Evolutionary conservation across 768 basidiomycete species (phyloP).

Genomic region (Podaxis mareebaensis): DNA sequence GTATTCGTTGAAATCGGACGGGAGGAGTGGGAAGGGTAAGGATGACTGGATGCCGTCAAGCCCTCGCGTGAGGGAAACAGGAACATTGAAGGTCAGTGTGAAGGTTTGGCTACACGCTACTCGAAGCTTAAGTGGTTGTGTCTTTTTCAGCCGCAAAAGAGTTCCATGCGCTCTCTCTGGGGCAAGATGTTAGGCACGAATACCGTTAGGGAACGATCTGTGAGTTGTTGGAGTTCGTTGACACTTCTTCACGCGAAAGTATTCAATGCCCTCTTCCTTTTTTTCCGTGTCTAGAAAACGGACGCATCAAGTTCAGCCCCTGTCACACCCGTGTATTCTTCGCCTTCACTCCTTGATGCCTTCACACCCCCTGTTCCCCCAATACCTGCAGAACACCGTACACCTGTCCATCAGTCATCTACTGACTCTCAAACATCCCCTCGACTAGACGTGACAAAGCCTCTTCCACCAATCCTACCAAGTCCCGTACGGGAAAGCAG

Average conservation of each 20-base stretch:
- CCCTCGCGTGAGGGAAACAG: slow-evolving; percentile 21
- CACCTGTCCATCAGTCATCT: slow-evolving; percentile 44
- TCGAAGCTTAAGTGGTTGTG: background rate
- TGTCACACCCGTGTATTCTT: slow-evolving; percentile 33
- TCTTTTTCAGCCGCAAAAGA: slow-evolving; percentile 45
- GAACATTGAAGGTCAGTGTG: slow-evolving; percentile 47
- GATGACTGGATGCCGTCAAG: slow-evolving; percentile 13
- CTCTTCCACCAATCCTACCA: slow-evolving; percentile 60
- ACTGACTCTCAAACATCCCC: slow-evolving; percentile 46
- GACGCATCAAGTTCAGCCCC: slow-evolving; percentile 40
- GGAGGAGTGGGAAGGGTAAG: background rate
- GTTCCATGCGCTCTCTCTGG: slow-evolving; percentile 73
- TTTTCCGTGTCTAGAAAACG: slow-evolving; percentile 45
- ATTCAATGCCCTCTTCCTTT: background rate
- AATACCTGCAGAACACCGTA: slow-evolving; percentile 46
- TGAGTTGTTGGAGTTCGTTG: slow-evolving; percentile 33
- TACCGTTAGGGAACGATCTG: slow-evolving; percentile 68
- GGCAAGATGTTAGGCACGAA: slow-evolving; percentile 77
- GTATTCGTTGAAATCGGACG: background rate
- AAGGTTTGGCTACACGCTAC: background rate
- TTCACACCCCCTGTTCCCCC: slow-evolving; percentile 55
- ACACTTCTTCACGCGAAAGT: slow-evolving; percentile 14
- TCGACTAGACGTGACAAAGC: slow-evolving; percentile 50
- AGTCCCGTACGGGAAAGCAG: slow-evolving; percentile 39
- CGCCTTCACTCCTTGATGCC: slow-evolving; percentile 40